Evolutionary conservation across 306 rosid species (phyloP), one percentile per base, ranked within the genome.

Genomic region (Cicer judaicum): DNA sequence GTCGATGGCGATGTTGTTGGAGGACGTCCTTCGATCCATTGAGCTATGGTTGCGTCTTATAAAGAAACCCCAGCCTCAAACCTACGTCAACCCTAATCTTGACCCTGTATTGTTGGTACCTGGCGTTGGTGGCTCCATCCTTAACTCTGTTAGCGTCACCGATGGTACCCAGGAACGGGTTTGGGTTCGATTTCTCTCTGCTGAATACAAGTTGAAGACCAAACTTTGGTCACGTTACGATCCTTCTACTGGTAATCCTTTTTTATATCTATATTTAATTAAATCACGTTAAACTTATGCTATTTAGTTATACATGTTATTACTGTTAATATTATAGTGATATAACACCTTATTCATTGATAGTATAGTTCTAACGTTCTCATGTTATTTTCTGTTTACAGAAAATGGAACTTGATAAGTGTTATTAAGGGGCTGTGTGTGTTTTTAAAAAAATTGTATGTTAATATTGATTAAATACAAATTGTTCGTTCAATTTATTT

Each of bases 191-290:
- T 87, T 94, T 63, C 84, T 94, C 4, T 43, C 74, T 0, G 97
- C 99, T 4, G 97, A 94, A 72, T 87, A 83, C 82, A 86, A 76
- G 74, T 83, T 83, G 72, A 85, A 87, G 80, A 90, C 93, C 73
- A 92, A 92, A 91, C 90, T 94, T 9, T 94, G 99, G 99, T 92
- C 99, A 21, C 89, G 92, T 15, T 94, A 84, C 64, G 93, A 90
- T 85, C 91, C 97, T 76, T 52, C 90, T 24, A 80, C 96, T 7
- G 97, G 99, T 92, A 81, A 61, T 70, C 49, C 4, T 65, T n/a
- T 12, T 75, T 69, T 74, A 65, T 52, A 53, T 5, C 55, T 57
- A 1, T 10, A 10, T 0, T 43, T 16, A 15, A 12, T 4, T 2
- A 10, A 64, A 57, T 6, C 10, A 4, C 55, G 29, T 77, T 47